Evolutionary conservation across 768 basidiomycete genomes (phyloP).

Genomic region (Pholiota conissans): DNA sequence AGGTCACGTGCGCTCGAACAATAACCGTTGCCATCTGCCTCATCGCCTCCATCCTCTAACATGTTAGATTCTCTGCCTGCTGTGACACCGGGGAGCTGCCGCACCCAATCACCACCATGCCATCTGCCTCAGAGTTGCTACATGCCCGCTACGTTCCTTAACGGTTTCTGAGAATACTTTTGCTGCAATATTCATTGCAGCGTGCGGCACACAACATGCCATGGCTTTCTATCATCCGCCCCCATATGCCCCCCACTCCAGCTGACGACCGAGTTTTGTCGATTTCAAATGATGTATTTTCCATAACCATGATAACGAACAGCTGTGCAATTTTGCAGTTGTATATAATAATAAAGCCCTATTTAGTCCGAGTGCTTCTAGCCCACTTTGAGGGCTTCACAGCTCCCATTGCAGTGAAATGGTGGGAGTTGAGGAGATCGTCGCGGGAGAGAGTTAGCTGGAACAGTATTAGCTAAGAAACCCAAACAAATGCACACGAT

Average conservation of each 20-base stretch:
- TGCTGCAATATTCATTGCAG: background rate
- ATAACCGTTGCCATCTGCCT: slow-evolving; percentile 9
- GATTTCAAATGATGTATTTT: background rate
- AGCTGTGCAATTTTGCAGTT: background rate
- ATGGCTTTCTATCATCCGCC: background rate
- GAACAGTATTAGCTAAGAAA: slow-evolving; percentile 3
- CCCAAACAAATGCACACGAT: slow-evolving; percentile 28
- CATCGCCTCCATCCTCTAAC: background rate
- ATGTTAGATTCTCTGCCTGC: no score
- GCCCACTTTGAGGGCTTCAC: no score
- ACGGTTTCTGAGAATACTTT: background rate
- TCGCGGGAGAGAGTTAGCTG: no score
- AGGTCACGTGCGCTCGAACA: slow-evolving; percentile 17
- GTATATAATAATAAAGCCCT: no score
- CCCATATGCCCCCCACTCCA: no score
- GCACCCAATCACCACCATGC: background rate
- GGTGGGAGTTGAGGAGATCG: background rate
- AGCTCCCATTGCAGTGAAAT: background rate
- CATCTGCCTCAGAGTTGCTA: background rate
- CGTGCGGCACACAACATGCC: background rate
- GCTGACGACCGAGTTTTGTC: background rate
- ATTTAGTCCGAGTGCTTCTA: no score
- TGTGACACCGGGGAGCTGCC: no score
- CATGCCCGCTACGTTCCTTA: background rate
- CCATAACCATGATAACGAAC: background rate